Conservation (phyloP, 2,329 filamentous ascomycete species). For the Acrocalymma vagum region DNA sequence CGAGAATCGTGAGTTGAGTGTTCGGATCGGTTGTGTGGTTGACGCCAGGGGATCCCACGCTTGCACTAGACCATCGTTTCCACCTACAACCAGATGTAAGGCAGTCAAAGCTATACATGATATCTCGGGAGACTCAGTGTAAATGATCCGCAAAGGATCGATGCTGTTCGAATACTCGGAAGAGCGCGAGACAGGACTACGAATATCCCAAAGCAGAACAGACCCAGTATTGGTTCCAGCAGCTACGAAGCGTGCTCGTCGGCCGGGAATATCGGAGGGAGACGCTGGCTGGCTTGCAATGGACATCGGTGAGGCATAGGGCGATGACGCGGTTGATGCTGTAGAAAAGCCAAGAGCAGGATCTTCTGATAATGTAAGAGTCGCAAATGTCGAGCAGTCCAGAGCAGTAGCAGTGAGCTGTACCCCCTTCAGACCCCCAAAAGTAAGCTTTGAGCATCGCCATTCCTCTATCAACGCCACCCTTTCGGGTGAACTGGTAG, state of each 20-base stretch:
- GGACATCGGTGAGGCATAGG: slow-evolving; percentile 62
- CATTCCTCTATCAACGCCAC: slow-evolving; percentile 66
- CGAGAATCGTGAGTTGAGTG: slow-evolving; percentile 84
- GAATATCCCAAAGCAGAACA: slow-evolving; percentile 86
- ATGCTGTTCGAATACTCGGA: slow-evolving; percentile 66
- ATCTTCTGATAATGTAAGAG: slow-evolving; percentile 79
- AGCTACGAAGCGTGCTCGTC: slow-evolving; percentile 81
- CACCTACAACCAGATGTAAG: slow-evolving; percentile 89
- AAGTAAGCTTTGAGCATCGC: slow-evolving; percentile 67
- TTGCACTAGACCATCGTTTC: slow-evolving; percentile 93
- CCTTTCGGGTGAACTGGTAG: slow-evolving; percentile 48
- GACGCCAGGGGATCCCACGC: slow-evolving; percentile 97
- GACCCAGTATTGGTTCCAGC: slow-evolving; percentile 80
- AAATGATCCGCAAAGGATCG: slow-evolving; percentile 78
- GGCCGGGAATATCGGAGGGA: slow-evolving; percentile 77
- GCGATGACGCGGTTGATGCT: slow-evolving; percentile 62
- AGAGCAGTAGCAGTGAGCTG: slow-evolving; percentile 75
- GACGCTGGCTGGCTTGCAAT: slow-evolving; percentile 54
- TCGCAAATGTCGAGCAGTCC: slow-evolving; percentile 77
- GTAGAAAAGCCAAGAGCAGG: slow-evolving; percentile 70
- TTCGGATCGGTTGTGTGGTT: slow-evolving; percentile 78
- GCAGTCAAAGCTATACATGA: slow-evolving; percentile 84
- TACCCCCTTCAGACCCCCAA: slow-evolving; percentile 66
- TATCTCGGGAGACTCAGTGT: slow-evolving; percentile 89
- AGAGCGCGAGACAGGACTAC: slow-evolving; percentile 68